Base-by-base conservation (phyloP, 2,329 filamentous ascomycete genomes). In the Colletotrichum lupini region DNA sequence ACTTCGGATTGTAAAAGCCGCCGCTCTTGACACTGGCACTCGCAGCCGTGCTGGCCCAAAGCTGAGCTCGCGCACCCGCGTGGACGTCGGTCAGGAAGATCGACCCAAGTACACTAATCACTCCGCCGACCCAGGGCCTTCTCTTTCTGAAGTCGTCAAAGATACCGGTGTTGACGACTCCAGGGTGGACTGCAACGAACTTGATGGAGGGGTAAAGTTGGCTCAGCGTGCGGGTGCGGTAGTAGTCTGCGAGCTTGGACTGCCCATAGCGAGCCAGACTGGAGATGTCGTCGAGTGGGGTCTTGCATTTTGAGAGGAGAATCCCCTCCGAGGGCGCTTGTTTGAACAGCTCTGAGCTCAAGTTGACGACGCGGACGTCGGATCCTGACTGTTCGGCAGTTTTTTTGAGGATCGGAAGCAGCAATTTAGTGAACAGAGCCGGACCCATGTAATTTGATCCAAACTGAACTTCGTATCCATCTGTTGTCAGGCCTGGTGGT, bases 391-490 rank as follows among this genome's bases (percentile, higher is more conserved):
- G 81, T 80, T 62, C 57, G 4, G 78, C 78, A 1, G 81, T 82
- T 59, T 75, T 76, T 4, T 76, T 59, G 60, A 83, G 72, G 1
- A 77, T 5, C 1, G 80, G 81, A 6, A 79, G 52, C 1, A 87
- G 76, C 3, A 83, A 78, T 62, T 82, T 81, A 9, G 82, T 80
- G 12, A 88, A 79, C 2, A 85, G 80, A 2, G 86, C 84, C 62
- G 87, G 86, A 11, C 86, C 85, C 37, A 88, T 75, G 76, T 88
- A 84, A 68, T 88, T 89, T 2, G 82, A 85, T 2, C 83, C 85
- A 70, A 88, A 86, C 70, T 87, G 83, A 9, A 84, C 74, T 74
- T 89, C 87, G 68, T 86, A 88, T 12, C 86, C 85, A n/a, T 88
- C 83, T 22, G 76, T 76, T 4, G 84, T 86, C 7, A 83, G 74